A percentile compares a stretch with the other conserved stretches of the same genome.
phyloP scores from a whole-genome alignment of 2,329 filamentous ascomycete species.

The Didymosphaeria variabile region DNA sequence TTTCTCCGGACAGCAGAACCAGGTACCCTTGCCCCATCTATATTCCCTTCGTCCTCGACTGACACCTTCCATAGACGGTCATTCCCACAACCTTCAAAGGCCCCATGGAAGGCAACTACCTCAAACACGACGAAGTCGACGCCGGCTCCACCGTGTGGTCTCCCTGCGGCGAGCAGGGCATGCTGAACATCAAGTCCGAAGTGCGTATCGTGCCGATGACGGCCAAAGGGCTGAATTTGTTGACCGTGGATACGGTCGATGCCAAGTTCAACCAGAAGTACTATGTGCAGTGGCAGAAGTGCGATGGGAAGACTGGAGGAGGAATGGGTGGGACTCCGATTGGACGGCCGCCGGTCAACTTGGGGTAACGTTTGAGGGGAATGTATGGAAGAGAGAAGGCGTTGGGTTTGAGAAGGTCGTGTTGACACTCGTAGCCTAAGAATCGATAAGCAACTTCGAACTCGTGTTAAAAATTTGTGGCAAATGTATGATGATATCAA shows the following conservation, averaged over 20 bases:
- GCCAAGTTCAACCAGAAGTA: slow-evolving; percentile 49
- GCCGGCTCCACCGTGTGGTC: slow-evolving; percentile 57
- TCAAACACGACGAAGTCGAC: slow-evolving; percentile 43
- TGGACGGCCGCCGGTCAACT: neutral
- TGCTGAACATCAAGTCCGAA: slow-evolving; percentile 61
- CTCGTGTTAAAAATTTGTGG: neutral
- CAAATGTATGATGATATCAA: neutral
- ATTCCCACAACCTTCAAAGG: slow-evolving; percentile 45
- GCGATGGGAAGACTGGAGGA: slow-evolving; percentile 16
- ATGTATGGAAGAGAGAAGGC: neutral
- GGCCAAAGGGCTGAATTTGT: slow-evolving; percentile 39
- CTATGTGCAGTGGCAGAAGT: slow-evolving; percentile 50
- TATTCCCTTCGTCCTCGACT: neutral
- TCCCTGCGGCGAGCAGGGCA: slow-evolving; percentile 55
- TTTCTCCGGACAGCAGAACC: slow-evolving; percentile 54
- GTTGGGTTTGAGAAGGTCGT: neutral
- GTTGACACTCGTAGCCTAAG: neutral
- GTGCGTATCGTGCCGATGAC: slow-evolving; percentile 44
- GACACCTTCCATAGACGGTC: slow-evolving; percentile 26
- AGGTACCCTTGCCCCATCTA: slow-evolving; percentile 34
- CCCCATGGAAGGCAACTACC: slow-evolving; percentile 33
- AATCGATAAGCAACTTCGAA: neutral
- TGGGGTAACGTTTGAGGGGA: neutral
- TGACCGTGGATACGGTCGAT: slow-evolving; percentile 54
- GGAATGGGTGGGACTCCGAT: slow-evolving; percentile 2